phyloP scores from a whole-genome alignment of 352 stramenopile genomes.

The Pythium dissimile region DNA sequence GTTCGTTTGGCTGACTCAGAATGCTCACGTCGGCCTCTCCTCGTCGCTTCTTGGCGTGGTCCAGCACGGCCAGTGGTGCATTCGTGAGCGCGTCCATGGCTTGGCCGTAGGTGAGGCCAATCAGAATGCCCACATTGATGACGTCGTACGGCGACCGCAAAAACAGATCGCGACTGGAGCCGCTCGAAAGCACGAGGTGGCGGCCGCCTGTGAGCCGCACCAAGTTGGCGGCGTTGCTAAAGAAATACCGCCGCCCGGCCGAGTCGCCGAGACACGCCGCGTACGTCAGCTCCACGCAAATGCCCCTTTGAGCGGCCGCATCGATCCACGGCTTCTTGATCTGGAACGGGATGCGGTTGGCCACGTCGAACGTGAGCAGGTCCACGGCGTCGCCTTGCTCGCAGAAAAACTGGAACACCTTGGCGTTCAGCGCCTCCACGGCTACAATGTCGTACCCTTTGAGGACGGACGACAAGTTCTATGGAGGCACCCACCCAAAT shows the following conservation, averaged over 20 bases:
- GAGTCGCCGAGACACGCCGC: conserved; percentile 72
- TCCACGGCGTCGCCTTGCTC: conserved; percentile 70
- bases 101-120: conserved; percentile 68
- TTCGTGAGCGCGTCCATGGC: conserved; percentile 64
- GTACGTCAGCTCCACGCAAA: conserved; percentile 85
- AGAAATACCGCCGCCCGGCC: conserved; percentile 78
- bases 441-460: conserved; percentile 81
- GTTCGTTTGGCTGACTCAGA: conserved; percentile 41
- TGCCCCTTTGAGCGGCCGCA: conserved; percentile 59
- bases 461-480: conserved; percentile 51
- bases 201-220: conserved; percentile 66
- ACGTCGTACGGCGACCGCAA: conserved; percentile 80
- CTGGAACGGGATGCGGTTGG: conserved; percentile 74
- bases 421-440: conserved; percentile 50
- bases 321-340: conserved; percentile 74
- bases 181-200: conserved; percentile 72
- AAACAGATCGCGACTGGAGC: conserved; percentile 68
- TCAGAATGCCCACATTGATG: conserved; percentile 71
- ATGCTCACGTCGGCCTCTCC: conserved; percentile 46
- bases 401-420: conserved; percentile 84
- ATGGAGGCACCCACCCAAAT: neutral
- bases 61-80: conserved; percentile 49
- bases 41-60: conserved; percentile 54
- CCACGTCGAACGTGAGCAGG: conserved; percentile 79
- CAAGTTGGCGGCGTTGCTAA: conserved; percentile 79